phyloP scores from a whole-genome alignment of 2,329 filamentous ascomycete species.

The Sporothrix mexicana region DNA sequence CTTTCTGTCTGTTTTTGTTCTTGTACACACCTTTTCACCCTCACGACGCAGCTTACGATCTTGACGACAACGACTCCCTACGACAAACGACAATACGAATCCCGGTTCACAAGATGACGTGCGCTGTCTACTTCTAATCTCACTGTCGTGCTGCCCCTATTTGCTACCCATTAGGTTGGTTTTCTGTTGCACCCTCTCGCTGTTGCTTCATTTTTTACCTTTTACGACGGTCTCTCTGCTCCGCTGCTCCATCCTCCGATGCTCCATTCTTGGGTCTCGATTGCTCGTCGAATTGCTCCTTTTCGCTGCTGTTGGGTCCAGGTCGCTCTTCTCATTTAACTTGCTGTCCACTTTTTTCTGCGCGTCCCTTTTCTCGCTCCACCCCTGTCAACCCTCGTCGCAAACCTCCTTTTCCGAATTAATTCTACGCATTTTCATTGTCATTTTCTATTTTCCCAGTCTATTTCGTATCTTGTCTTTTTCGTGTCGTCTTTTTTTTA shows the following conservation, averaged over 20 bases:
- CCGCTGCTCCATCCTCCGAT: neutral
- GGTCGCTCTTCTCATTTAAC: slow-evolving; percentile 32
- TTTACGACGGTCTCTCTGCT: neutral
- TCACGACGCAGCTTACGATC: neutral
- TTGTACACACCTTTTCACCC: neutral
- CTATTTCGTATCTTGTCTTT: neutral
- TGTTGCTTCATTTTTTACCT: neutral
- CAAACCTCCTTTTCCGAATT: slow-evolving; percentile 23
- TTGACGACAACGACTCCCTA: neutral
- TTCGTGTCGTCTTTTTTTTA: slow-evolving; percentile 8
- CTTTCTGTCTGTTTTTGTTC: slow-evolving; percentile 26
- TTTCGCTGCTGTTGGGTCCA: slow-evolving; percentile 10
- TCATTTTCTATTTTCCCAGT: neutral
- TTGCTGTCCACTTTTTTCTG: slow-evolving; percentile 33
- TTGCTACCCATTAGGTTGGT: slow-evolving; percentile 5
- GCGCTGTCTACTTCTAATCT: slow-evolving; percentile 31
- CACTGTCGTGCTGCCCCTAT: slow-evolving; percentile 14
- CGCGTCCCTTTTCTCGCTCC: slow-evolving; percentile 31
- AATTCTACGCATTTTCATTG: too few relatives aligned
- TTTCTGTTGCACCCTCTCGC: neutral
- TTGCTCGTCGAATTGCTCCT: neutral
- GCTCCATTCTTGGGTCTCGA: too few relatives aligned
- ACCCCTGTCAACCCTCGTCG: slow-evolving; percentile 30
- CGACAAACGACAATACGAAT: slow-evolving; percentile 1
- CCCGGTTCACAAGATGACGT: slow-evolving; percentile 33